A percentile compares a stretch with the other conserved stretches of the same genome.
Evolutionary conservation across 176 grass and related monocot species (phyloP).

Genomic region (Areca catechu): DNA sequence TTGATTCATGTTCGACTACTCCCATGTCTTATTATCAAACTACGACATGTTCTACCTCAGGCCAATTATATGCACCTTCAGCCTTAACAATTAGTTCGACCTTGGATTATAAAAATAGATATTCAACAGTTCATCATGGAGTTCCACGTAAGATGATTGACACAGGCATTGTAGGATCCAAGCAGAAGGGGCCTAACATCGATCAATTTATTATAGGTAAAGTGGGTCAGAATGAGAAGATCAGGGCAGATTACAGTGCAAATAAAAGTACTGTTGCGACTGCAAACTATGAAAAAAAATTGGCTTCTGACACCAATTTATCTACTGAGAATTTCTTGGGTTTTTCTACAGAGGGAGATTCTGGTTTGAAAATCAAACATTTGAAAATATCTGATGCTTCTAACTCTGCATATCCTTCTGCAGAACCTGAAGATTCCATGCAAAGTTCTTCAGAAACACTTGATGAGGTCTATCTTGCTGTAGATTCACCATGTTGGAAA

Average conservation of each 20-base stretch:
- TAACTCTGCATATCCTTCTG: background rate
- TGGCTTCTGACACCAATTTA: background rate
- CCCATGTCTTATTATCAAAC: background rate
- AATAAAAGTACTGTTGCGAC: background rate
- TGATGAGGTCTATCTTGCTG: constrained; percentile 14
- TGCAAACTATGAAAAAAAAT: background rate
- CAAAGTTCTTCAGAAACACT: constrained; percentile 7
- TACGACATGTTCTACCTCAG: constrained; percentile 1
- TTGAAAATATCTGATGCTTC: constrained; percentile 6
- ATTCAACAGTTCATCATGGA: background rate
- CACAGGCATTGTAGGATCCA: background rate
- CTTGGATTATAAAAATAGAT: background rate
- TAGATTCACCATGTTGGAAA: constrained; percentile 21
- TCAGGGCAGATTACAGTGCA: background rate
- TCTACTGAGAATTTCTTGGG: background rate
- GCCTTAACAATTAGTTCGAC: constrained; percentile 1
- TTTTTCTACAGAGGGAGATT: background rate
- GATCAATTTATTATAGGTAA: background rate
- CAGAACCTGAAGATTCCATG: constrained; percentile 2
- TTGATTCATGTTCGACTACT: constrained; percentile 12
- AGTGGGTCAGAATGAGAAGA: background rate
- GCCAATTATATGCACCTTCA: constrained; percentile 2
- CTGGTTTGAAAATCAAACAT: constrained; percentile 3
- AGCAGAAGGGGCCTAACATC: background rate
- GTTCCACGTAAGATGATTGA: constrained; percentile 1